Conservation (phyloP, 192 early-diverging fungal genomes). For the Rhizophagus sp. region DNA sequence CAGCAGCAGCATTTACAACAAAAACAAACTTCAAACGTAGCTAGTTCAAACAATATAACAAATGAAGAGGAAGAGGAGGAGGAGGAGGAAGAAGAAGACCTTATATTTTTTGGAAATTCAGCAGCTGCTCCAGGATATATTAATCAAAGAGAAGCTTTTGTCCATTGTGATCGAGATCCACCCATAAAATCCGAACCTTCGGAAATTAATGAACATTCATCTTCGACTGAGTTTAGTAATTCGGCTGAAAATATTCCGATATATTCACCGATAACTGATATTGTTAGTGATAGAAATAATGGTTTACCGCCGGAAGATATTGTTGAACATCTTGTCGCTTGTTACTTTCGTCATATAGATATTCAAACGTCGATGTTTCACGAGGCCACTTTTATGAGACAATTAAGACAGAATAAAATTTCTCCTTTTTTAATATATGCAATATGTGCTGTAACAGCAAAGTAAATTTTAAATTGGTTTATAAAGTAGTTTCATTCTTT, state of each 20-base stretch:
- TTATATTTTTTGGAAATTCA: constrained; percentile 17
- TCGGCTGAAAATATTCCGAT: neutral
- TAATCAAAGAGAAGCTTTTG: neutral
- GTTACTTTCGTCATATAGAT: constrained; percentile 52
- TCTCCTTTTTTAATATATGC: constrained; percentile 48
- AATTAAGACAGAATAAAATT: constrained; percentile 44
- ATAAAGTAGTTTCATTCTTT: neutral
- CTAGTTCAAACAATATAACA: neutral
- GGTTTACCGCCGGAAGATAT: constrained; percentile 45
- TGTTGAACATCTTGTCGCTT: constrained; percentile 48
- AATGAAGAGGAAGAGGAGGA: neutral
- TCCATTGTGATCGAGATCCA: neutral
- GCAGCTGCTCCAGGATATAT: constrained; percentile 15
- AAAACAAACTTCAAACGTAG: neutral
- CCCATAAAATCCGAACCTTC: neutral
- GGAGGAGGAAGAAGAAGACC: no score
- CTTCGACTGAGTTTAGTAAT: neutral
- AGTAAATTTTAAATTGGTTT: constrained; percentile 31
- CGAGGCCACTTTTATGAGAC: constrained; percentile 44
- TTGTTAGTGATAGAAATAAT: neutral
- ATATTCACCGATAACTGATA: no score
- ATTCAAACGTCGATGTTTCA: constrained; percentile 52
- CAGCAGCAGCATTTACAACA: neutral
- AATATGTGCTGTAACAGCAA: constrained; percentile 49
- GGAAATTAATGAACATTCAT: neutral